phyloP scores from a whole-genome alignment of 2,329 filamentous ascomycete genomes.

The Didymellaceae sp. region DNA sequence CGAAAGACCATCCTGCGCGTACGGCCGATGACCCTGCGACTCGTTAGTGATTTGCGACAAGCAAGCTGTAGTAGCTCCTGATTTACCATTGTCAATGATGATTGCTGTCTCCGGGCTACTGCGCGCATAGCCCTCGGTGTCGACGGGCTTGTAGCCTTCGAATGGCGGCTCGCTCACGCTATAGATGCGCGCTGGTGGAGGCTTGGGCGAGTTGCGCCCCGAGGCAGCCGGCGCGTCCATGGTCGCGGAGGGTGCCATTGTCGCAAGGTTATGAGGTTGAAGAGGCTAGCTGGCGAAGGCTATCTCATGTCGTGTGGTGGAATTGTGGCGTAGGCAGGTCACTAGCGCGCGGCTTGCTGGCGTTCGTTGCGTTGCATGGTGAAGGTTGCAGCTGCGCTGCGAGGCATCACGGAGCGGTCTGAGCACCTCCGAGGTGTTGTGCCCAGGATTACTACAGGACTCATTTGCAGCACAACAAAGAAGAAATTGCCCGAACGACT shows the following conservation, averaged over 20 bases:
- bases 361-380: constrained; percentile 22
- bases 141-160: constrained; percentile 63
- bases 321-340: constrained; percentile 21
- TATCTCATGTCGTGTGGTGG: constrained; percentile 38
- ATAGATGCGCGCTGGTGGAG: constrained; percentile 60
- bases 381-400: constrained; percentile 25
- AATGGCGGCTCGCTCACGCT: constrained; percentile 65
- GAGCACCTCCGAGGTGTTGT: constrained; percentile 26
- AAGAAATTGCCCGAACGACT: background rate
- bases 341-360: constrained; percentile 26
- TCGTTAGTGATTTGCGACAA: constrained; percentile 23
- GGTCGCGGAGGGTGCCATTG: constrained; percentile 48
- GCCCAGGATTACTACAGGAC: background rate
- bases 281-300: constrained; percentile 13
- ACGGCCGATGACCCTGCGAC: constrained; percentile 79
- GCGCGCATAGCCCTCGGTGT: constrained; percentile 72
- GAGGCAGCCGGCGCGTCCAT: constrained; percentile 49
- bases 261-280: constrained; percentile 18
- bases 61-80: background rate
- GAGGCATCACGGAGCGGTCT: constrained; percentile 27
- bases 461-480: background rate
- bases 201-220: constrained; percentile 60
- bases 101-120: constrained; percentile 74
- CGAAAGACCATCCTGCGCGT: constrained; percentile 96
- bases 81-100: constrained; percentile 93